phyloP scores from a whole-genome alignment of 495 filamentous ascomycete species.

The Podospora conica region DNA sequence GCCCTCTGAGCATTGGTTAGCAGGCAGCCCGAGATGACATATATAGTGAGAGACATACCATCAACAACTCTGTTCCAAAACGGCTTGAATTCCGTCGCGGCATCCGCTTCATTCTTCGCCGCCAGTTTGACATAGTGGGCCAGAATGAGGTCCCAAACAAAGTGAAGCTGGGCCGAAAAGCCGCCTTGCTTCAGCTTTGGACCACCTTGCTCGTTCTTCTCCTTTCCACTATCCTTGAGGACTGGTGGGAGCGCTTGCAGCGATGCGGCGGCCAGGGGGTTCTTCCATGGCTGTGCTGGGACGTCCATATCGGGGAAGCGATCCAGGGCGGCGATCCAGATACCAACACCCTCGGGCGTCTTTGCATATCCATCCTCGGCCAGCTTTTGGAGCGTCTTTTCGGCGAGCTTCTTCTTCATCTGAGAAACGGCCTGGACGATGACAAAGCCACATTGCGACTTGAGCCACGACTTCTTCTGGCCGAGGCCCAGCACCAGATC shows the following conservation, averaged over 20 bases:
- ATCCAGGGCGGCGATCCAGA: slow-evolving; percentile 69
- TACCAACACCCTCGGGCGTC: slow-evolving; percentile 79
- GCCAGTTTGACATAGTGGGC: slow-evolving; percentile 39
- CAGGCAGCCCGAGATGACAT: background rate
- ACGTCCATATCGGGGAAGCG: slow-evolving; percentile 57
- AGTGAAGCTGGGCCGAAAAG: slow-evolving; percentile 76
- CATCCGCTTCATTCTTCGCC: slow-evolving; percentile 19
- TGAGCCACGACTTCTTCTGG: slow-evolving; percentile 74
- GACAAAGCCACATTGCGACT: slow-evolving; percentile 78
- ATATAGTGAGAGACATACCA: slow-evolving; percentile 39
- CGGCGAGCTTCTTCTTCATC: slow-evolving; percentile 48
- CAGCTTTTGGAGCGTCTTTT: slow-evolving; percentile 56
- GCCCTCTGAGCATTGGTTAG: slow-evolving; percentile 51
- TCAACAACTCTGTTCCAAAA: slow-evolving; percentile 92
- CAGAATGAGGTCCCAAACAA: slow-evolving; percentile 79
- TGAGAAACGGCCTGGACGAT: slow-evolving; percentile 46
- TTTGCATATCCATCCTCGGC: slow-evolving; percentile 57
- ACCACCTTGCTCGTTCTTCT: slow-evolving; percentile 43
- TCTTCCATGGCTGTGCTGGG: slow-evolving; percentile 66
- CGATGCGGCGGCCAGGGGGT: slow-evolving; percentile 63
- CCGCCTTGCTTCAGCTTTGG: slow-evolving; percentile 45
- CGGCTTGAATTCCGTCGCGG: slow-evolving; percentile 53
- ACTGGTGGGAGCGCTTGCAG: slow-evolving; percentile 60
- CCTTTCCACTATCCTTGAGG: slow-evolving; percentile 66
- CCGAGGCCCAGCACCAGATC: slow-evolving; percentile 52